phyloP scores from a whole-genome alignment of 106 monocot species.

The Posidonia australis region DNA sequence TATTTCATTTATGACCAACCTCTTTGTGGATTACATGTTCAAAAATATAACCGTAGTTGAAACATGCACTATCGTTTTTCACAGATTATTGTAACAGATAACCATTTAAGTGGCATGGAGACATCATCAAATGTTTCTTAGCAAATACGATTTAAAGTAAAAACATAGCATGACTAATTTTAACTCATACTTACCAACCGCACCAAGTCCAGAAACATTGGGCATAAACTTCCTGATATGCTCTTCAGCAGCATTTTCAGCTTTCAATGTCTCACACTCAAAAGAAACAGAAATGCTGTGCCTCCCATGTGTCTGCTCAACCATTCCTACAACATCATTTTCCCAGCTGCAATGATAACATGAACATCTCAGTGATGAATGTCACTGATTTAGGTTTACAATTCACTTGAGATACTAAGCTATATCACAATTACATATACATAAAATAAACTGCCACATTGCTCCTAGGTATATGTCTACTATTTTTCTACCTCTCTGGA shows the following conservation, averaged over 20 bases:
- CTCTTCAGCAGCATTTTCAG: constrained; percentile 77
- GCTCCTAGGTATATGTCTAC: too few relatives aligned
- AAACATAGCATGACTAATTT: neutral
- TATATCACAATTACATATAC: too few relatives aligned
- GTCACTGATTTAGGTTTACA: too few relatives aligned
- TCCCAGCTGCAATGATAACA: constrained; percentile 59
- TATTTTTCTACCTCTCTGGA: too few relatives aligned
- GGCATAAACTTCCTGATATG: constrained; percentile 87
- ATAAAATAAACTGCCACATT: too few relatives aligned
- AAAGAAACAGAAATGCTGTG: constrained; percentile 56
- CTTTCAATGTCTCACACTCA: constrained; percentile 77
- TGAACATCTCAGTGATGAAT: neutral
- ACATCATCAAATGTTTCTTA: too few relatives aligned
- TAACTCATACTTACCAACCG: constrained; percentile 46
- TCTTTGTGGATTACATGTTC: neutral
- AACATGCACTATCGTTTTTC: neutral
- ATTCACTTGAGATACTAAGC: too few relatives aligned
- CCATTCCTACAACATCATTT: constrained; percentile 57
- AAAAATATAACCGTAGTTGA: neutral
- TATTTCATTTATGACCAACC: neutral
- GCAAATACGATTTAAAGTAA: neutral
- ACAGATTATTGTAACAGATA: too few relatives aligned
- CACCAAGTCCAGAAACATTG: constrained; percentile 62
- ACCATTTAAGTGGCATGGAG: too few relatives aligned
- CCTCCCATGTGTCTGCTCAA: constrained; percentile 53